These are phyloP conservation scores for Cupressus sempervirens DNA, from an alignment of 75 land plant species.

Conservation along the genomic window DNA sequence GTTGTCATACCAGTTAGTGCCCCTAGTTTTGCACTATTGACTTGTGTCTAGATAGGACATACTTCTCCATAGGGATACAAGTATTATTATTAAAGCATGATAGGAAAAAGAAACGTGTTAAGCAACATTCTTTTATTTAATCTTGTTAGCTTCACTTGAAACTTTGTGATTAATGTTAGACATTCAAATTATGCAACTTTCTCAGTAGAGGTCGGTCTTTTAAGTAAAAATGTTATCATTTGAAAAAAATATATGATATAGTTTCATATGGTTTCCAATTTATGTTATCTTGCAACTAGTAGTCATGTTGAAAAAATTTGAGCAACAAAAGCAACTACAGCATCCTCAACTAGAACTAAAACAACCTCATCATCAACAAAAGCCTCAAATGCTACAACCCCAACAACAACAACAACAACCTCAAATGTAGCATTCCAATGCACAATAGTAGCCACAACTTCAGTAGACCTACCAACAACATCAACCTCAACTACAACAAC, in stretches of 20 bases:
- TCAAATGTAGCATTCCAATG: neutral
- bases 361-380: slow-evolving; percentile 13
- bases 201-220: too few species aligned
- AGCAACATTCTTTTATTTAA: too few species aligned
- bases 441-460: neutral
- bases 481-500: slow-evolving; percentile 3
- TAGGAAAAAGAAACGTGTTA: slow-evolving; percentile 55
- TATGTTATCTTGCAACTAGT: neutral
- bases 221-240: neutral
- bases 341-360: too few species aligned
- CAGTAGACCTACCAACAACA: slow-evolving; percentile 9
- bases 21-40: too few species aligned
- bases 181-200: too few species aligned
- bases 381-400: neutral
- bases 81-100: slow-evolving; percentile 45
- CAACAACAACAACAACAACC: neutral
- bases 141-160: too few species aligned
- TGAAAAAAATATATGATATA: neutral
- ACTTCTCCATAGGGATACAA: too few species aligned
- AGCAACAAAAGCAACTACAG: slow-evolving; percentile 33
- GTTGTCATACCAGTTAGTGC: too few species aligned
- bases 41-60: too few species aligned
- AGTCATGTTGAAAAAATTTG: slow-evolving; percentile 15
- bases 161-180: too few species aligned
- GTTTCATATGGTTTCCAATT: neutral